Percentiles rank a stretch among this genome's conserved stretches.
These are phyloP conservation scores for Beta vulgaris DNA, from an alignment of 148 eudicot species.

Conservation along the genomic window DNA sequence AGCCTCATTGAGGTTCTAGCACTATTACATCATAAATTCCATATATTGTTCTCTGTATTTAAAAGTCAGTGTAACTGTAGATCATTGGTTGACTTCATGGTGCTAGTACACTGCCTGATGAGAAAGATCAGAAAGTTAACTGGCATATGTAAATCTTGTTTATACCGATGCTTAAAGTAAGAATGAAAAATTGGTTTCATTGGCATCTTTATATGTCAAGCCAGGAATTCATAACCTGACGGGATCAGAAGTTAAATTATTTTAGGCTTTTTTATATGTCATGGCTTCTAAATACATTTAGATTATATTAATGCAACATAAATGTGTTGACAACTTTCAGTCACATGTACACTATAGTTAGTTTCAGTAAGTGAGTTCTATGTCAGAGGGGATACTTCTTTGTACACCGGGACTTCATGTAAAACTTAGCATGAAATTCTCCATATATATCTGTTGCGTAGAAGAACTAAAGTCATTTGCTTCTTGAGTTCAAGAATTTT, in stretches of 20 bases:
- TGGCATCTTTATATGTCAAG: background rate
- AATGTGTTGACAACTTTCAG: background rate
- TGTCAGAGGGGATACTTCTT: background rate
- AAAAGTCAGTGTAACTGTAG: background rate
- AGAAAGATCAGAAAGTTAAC: background rate
- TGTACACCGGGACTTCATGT: background rate
- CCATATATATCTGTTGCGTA: background rate
- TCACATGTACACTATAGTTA: background rate
- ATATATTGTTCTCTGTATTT: background rate
- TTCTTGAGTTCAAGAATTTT: background rate
- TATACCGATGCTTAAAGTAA: background rate
- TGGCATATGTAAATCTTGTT: background rate
- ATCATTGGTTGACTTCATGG: background rate
- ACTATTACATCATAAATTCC: background rate
- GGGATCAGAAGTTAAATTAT: background rate
- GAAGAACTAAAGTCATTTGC: background rate
- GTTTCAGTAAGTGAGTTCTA: background rate
- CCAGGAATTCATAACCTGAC: background rate
- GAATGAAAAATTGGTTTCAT: background rate
- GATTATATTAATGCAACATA: background rate
- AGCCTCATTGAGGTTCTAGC: slow-evolving; percentile 61
- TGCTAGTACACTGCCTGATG: background rate
- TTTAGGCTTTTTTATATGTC: background rate
- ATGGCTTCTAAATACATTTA: background rate
- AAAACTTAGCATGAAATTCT: background rate